phyloP scores from a whole-genome alignment of 2,329 filamentous ascomycete species.

The Waltergamsia citrina region DNA sequence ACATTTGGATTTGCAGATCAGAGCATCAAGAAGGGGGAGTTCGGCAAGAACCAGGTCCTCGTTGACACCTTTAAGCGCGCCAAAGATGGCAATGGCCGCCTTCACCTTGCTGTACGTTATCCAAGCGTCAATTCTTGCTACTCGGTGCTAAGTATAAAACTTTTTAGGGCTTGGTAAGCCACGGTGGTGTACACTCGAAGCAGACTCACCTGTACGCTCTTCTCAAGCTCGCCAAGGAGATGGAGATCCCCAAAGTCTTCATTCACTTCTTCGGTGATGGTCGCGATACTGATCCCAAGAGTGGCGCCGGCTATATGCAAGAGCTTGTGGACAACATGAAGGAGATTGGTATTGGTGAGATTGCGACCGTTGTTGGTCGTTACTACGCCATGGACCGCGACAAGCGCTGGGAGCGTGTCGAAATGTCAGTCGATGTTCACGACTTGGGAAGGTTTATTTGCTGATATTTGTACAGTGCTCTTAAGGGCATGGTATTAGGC shows the following conservation, averaged over 20 bases:
- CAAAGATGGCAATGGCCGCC: conserved; percentile 79
- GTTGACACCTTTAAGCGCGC: conserved; percentile 67
- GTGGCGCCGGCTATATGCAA: conserved; percentile 78
- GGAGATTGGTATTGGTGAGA: conserved; percentile 77
- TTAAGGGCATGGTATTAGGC: conserved; percentile 78
- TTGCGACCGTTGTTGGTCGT: conserved; percentile 87
- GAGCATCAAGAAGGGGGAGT: conserved; percentile 75
- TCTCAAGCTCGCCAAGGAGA: conserved; percentile 81
- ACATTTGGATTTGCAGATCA: conserved; percentile 60
- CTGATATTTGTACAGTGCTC: conserved; percentile 30
- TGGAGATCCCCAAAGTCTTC: conserved; percentile 81
- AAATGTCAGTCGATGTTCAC: conserved; percentile 36
- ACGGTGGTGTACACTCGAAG: conserved; percentile 95
- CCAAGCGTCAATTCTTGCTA: neutral
- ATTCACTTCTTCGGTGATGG: conserved; percentile 99
- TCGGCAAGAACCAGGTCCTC: conserved; percentile 69
- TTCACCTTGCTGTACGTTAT: conserved; percentile 59
- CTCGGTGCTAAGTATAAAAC: neutral
- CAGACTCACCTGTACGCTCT: conserved; percentile 87
- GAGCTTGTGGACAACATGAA: conserved; percentile 71
- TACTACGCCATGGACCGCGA: conserved; percentile 99
- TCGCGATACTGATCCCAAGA: conserved; percentile 96
- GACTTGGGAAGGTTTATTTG: neutral
- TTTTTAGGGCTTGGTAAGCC: conserved; percentile 68
- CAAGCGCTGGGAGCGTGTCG: conserved; percentile 95